Base-by-base conservation (phyloP, 1,139 yeast genomes). In the Arxiozyma slooffiae region DNA sequence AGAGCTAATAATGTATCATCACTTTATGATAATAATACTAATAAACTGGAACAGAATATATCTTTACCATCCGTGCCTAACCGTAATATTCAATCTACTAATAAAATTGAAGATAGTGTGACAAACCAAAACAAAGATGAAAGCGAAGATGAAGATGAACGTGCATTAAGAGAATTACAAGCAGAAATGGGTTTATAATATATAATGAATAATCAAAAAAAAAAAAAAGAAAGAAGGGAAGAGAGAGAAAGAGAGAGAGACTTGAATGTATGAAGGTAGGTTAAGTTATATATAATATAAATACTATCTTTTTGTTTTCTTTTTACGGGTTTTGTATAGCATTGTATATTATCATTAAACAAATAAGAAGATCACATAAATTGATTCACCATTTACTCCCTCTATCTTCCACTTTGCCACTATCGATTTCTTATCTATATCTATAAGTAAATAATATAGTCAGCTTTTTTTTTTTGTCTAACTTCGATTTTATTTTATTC, bases 151-250 rank as follows among this genome's bases (percentile, higher is more conserved):
- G 95, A 86, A 61, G 95, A 90, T 67, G 97, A 89, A 68, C 89
- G 84, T 66, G 97, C 96, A 55, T 76, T 90, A 66, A 81, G 83
- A 65, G 94, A 87, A 57, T 73, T 90, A 58, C 95, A 86, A 69
- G 96, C 95, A 23, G 97, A 90, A 67, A 90, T 90, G 97, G 97
- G 96, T 23, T 75, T 86, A 70, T 87, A 71, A 69, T 43, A 21
- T 42, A 41, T 37, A n/a, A n/a, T 8, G 16, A 17, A 18, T 20
- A 41, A 8, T 40, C n/a, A 22, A 26, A 14, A 7, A 26, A 26
- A 7, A 26, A 7, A 7, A 26, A 26, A 14, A 26, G 11, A 7
- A 26, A 26, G 11, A 26, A 7, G 11, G 11, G 11, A 26, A 2
- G 7, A 7, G 11, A 6, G 11, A 14, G 34, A 7, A 26, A 7